Evolutionary conservation across 345 rosid genomes (phyloP).

Genomic region (Dipteronia sinensis): DNA sequence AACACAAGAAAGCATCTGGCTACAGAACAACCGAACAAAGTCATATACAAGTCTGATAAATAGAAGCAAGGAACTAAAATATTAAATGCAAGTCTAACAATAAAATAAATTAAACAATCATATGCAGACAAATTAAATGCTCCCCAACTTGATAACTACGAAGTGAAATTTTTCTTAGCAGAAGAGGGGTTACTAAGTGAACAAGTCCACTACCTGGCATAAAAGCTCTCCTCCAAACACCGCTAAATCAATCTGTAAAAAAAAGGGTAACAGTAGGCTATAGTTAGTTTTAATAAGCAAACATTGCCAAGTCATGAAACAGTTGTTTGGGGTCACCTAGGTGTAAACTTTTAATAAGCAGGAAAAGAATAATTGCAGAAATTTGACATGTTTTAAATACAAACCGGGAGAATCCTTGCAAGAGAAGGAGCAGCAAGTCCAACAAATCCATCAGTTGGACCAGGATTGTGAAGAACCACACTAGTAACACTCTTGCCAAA

Average conservation of each 20-base stretch:
- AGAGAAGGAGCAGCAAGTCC: conserved; percentile 96
- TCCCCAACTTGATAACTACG: neutral
- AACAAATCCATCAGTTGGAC: conserved; percentile 76
- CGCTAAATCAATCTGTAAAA: conserved; percentile 79
- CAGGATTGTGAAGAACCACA: conserved; percentile 67
- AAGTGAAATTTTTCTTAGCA: conserved; percentile 4
- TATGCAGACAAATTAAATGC: neutral
- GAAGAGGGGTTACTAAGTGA: conserved; percentile 15
- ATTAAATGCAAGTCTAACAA: neutral
- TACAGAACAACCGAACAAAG: conserved; percentile 44
- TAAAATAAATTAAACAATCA: neutral
- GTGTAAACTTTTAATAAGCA: neutral
- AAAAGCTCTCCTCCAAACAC: conserved; percentile 92
- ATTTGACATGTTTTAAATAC: conserved; percentile 35
- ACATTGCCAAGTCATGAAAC: neutral
- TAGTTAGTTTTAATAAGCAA: conserved; percentile 13
- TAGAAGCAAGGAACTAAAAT: neutral
- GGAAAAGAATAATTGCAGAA: conserved; percentile 8
- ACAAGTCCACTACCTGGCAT: conserved; percentile 71
- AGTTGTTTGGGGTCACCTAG: conserved; percentile 6
- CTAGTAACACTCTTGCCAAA: conserved; percentile 86
- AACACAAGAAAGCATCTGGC: conserved; percentile 99
- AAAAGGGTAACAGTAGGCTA: conserved; percentile 19
- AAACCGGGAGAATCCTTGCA: conserved; percentile 94
- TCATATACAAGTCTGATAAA: conserved; percentile 28